Evolutionary conservation across 352 stramenopile species (phyloP).

Genomic region (Phytophthora aleatoria): DNA sequence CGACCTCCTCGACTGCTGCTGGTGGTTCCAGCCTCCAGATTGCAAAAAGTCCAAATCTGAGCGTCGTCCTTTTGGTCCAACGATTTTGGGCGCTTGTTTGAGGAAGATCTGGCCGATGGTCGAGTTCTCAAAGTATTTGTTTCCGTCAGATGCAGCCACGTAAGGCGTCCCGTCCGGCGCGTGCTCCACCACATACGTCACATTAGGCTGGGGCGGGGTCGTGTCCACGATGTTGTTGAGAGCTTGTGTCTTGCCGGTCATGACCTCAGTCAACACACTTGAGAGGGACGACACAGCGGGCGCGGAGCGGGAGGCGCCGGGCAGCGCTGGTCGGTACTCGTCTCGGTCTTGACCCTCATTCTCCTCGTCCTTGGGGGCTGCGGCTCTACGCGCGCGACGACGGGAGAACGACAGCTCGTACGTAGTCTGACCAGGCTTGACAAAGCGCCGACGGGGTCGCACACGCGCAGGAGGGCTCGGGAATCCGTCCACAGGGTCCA

Average conservation of each 20-base stretch:
- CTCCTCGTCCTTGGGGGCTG: neutral
- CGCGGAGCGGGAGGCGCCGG: neutral
- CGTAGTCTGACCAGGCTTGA: constrained; percentile 49
- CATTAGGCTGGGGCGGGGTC: constrained; percentile 35
- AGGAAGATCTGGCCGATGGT: constrained; percentile 56
- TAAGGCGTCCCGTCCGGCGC: constrained; percentile 44
- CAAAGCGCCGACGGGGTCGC: constrained; percentile 47
- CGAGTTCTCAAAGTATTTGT: constrained; percentile 50
- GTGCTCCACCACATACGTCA: constrained; percentile 47
- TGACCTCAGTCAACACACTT: constrained; percentile 52
- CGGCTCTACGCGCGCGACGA: constrained; percentile 13
- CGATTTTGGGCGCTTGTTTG: constrained; percentile 16
- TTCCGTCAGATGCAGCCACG: constrained; percentile 44
- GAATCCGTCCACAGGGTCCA: constrained; percentile 35
- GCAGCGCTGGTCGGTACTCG: constrained; percentile 11
- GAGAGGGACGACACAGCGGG: constrained; percentile 56
- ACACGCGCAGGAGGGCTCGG: constrained; percentile 25
- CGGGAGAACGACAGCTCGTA: constrained; percentile 58
- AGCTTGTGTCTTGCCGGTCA: constrained; percentile 43
- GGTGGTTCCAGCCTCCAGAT: constrained; percentile 19
- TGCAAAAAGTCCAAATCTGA: constrained; percentile 46
- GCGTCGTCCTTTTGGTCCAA: constrained; percentile 18
- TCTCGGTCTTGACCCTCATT: constrained; percentile 10
- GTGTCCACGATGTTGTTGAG: constrained; percentile 52
- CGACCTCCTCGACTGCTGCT: constrained; percentile 14